These are phyloP conservation scores for Tetracladium maxilliforme DNA, from an alignment of 2,329 filamentous ascomycete genomes.

Conservation along the genomic window DNA sequence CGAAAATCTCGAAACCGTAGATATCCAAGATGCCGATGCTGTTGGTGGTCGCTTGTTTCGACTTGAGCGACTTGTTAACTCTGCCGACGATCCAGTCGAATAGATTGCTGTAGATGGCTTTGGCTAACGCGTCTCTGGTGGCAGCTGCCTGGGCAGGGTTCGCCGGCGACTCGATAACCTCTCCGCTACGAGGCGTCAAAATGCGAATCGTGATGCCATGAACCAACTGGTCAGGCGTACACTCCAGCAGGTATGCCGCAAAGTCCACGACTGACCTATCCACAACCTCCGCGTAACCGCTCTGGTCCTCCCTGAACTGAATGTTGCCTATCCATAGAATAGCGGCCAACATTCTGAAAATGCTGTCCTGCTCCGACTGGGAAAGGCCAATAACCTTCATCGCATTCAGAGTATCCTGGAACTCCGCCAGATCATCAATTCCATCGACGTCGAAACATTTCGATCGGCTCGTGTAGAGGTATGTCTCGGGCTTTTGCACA, in stretches of 20 bases:
- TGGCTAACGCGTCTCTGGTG: constrained; percentile 81
- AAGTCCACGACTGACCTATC: constrained; percentile 92
- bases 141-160: constrained; percentile 77
- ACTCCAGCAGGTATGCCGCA: constrained; percentile 84
- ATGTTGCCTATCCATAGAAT: constrained; percentile 94
- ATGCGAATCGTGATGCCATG: constrained; percentile 83
- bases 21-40: constrained; percentile 96
- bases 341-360: constrained; percentile 87
- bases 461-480: constrained; percentile 83
- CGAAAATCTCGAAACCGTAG: constrained; percentile 98
- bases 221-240: constrained; percentile 65
- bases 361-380: constrained; percentile 83
- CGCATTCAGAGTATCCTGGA: constrained; percentile 76
- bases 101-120: constrained; percentile 93
- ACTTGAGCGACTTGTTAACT: constrained; percentile 76
- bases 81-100: constrained; percentile 98
- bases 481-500: constrained; percentile 81
- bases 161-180: constrained; percentile 60
- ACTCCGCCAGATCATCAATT: constrained; percentile 84
- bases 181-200: constrained; percentile 52
- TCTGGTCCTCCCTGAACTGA: constrained; percentile 77
- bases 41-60: constrained; percentile 60
- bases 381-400: constrained; percentile 89
- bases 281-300: constrained; percentile 71
- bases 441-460: constrained; percentile 92